A percentile compares a stretch with the other conserved stretches of the same genome.
These are phyloP conservation scores for Starmerella ratchasimensis DNA, from an alignment of 805 yeast species.

Conservation along the genomic window DNA sequence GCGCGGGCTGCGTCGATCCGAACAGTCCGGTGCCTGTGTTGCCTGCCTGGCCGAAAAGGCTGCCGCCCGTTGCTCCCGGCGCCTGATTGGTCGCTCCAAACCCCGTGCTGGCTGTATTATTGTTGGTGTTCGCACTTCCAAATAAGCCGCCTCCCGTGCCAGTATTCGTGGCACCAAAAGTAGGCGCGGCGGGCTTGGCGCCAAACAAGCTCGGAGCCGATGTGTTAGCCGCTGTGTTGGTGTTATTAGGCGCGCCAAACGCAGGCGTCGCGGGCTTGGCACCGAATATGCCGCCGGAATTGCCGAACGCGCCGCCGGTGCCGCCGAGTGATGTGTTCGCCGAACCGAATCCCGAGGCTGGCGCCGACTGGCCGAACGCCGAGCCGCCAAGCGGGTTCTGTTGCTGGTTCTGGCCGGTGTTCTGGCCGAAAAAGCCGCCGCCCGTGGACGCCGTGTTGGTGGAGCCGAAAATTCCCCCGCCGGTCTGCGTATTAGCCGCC, in stretches of 20 bases:
- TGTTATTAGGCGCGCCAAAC: not conserved
- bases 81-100: not conserved
- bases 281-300: conserved; percentile 2
- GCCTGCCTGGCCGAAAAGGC: too few species aligned
- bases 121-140: not conserved
- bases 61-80: not conserved
- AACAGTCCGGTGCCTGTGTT: not conserved
- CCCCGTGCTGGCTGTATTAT: not conserved
- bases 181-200: not conserved
- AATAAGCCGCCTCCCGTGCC: not conserved
- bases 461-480: conserved; percentile 30
- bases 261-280: conserved; percentile 1
- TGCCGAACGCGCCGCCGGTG: conserved; percentile 7
- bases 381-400: conserved; percentile 19
- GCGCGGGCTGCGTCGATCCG: conserved; percentile 3
- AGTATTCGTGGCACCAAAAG: not conserved
- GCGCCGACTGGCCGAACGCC: conserved; percentile 23
- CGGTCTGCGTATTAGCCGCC: conserved; percentile 2
- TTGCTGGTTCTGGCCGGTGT: conserved; percentile 13
- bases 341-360: not conserved
- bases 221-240: not conserved
- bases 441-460: conserved; percentile 14
- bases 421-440: conserved; percentile 25
- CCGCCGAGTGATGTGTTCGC: not conserved
- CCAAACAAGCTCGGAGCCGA: not conserved